Conservation (phyloP, 1,139 yeast species). For the Geotrichum carabidarum region DNA sequence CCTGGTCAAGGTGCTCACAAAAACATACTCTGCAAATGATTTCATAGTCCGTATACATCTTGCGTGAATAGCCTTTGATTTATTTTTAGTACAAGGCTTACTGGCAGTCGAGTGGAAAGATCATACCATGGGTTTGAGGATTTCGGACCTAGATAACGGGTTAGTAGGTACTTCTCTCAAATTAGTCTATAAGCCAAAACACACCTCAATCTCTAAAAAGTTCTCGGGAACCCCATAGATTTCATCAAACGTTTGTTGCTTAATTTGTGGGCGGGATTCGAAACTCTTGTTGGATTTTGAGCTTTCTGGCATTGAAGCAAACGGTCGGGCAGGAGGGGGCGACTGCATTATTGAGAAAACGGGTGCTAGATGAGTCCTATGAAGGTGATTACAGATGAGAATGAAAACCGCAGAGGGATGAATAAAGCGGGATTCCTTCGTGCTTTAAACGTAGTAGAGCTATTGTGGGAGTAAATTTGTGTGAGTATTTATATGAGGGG, state of each 20-base stretch:
- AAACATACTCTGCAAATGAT: constrained; percentile 61
- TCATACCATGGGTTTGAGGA: constrained; percentile 69
- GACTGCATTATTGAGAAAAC: constrained; percentile 8
- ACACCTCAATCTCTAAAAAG: constrained; percentile 82
- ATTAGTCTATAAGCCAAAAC: constrained; percentile 25
- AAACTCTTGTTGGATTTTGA: constrained; percentile 28
- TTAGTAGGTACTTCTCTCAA: not conserved
- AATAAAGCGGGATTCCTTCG: too few species aligned
- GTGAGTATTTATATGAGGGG: too few species aligned
- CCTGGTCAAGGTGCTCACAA: not conserved
- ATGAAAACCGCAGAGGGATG: too few species aligned
- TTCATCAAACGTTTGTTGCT: constrained; percentile 69
- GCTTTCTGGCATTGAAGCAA: constrained; percentile 20
- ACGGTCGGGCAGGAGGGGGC: constrained; percentile 19
- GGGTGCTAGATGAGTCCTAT: too few species aligned
- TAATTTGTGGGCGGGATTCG: constrained; percentile 42
- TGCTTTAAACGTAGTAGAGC: too few species aligned
- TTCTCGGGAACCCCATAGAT: constrained; percentile 93
- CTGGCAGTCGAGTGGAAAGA: not conserved
- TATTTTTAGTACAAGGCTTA: not conserved
- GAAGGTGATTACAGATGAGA: too few species aligned
- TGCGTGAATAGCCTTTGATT: constrained; percentile 44
- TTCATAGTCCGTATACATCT: constrained; percentile 86
- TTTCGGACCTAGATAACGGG: constrained; percentile 45
- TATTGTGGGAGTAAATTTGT: too few species aligned